A percentile compares a stretch with the other conserved stretches of the same genome.
These are phyloP conservation scores for Penicillium longicatenatum DNA, from an alignment of 495 filamentous ascomycete genomes.

Conservation along the genomic window DNA sequence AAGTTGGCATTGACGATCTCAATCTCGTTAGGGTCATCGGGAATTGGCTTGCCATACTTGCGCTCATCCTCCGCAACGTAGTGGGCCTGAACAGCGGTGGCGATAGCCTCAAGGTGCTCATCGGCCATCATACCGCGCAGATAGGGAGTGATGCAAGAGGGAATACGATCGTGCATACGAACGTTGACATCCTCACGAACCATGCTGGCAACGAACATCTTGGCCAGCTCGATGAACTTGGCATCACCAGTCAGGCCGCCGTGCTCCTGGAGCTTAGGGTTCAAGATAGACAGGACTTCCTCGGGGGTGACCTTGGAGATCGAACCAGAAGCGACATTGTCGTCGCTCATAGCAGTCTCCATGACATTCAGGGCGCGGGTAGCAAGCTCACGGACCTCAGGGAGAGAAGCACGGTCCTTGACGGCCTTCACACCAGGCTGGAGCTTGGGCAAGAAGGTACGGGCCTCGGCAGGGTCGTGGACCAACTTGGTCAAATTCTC, in stretches of 20 bases:
- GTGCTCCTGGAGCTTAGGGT: slow-evolving; percentile 70
- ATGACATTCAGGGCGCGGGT: slow-evolving; percentile 82
- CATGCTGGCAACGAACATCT: slow-evolving; percentile 80
- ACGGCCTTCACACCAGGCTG: slow-evolving; percentile 91
- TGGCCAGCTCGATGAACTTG: slow-evolving; percentile 66
- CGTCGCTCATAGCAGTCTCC: slow-evolving; percentile 87
- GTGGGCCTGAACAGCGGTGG: slow-evolving; percentile 64
- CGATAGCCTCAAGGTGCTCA: slow-evolving; percentile 59
- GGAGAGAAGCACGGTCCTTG: slow-evolving; percentile 83
- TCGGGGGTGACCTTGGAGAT: slow-evolving; percentile 71
- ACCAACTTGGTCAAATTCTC: slow-evolving; percentile 99
- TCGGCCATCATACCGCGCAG: slow-evolving; percentile 67
- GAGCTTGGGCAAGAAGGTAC: slow-evolving; percentile 94
- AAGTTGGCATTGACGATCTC: slow-evolving; percentile 99
- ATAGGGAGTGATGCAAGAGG: slow-evolving; percentile 67
- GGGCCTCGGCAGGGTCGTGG: slow-evolving; percentile 93
- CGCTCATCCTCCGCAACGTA: slow-evolving; percentile 81
- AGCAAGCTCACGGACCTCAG: slow-evolving; percentile 91
- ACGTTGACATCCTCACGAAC: slow-evolving; percentile 87
- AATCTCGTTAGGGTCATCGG: slow-evolving; percentile 80
- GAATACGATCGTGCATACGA: slow-evolving; percentile 73
- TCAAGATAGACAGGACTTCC: slow-evolving; percentile 74
- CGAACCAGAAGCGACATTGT: slow-evolving; percentile 54
- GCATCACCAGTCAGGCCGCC: slow-evolving; percentile 61
- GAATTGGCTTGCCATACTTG: slow-evolving; percentile 81